A percentile compares a stretch with the other conserved stretches of the same genome.
These are phyloP conservation scores for Cutaneotrichosporon sp. DNA, from an alignment of 1,284 basidiomycete species.

Conservation along the genomic window DNA sequence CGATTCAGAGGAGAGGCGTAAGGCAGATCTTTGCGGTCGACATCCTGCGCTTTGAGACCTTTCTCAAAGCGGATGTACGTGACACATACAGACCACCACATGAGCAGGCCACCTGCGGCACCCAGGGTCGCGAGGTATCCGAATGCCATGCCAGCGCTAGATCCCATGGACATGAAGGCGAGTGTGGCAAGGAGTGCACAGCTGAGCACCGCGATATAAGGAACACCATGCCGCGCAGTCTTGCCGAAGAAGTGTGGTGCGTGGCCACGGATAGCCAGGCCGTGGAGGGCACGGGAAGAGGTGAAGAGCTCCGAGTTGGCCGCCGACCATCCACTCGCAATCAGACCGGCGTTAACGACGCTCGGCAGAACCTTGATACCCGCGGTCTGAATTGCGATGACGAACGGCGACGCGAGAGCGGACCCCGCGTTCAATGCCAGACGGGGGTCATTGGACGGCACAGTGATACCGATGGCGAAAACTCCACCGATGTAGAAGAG, in stretches of 20 bases:
- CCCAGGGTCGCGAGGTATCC: constrained; percentile 67
- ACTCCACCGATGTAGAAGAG: constrained; percentile 52
- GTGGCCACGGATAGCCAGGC: constrained; percentile 29
- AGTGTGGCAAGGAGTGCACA: constrained; percentile 60
- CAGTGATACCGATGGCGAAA: constrained; percentile 18
- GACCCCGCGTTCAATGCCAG: constrained; percentile 15
- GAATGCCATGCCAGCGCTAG: constrained; percentile 64
- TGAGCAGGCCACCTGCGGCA: constrained; percentile 52
- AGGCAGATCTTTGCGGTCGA: constrained; percentile 6
- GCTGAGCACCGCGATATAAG: constrained; percentile 58
- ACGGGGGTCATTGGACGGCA: constrained; percentile 15
- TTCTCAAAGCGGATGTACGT: constrained; percentile 30
- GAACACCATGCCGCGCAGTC: constrained; percentile 22
- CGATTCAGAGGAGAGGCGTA: background rate
- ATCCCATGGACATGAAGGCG: constrained; percentile 57
- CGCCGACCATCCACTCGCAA: constrained; percentile 44
- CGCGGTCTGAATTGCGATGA: constrained; percentile 44
- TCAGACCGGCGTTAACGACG: constrained; percentile 40
- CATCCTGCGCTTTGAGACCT: constrained; percentile 25
- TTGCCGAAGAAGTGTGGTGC: constrained; percentile 24
- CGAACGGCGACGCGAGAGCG: constrained; percentile 24
- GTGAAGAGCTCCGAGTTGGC: constrained; percentile 37
- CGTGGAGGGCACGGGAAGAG: constrained; percentile 28
- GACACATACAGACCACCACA: constrained; percentile 58
- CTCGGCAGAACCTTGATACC: constrained; percentile 40